Evolutionary conservation across 1,284 basidiomycete species (phyloP), one percentile per base, ranked within the genome.

Genomic region (Polyporus tsugae): DNA sequence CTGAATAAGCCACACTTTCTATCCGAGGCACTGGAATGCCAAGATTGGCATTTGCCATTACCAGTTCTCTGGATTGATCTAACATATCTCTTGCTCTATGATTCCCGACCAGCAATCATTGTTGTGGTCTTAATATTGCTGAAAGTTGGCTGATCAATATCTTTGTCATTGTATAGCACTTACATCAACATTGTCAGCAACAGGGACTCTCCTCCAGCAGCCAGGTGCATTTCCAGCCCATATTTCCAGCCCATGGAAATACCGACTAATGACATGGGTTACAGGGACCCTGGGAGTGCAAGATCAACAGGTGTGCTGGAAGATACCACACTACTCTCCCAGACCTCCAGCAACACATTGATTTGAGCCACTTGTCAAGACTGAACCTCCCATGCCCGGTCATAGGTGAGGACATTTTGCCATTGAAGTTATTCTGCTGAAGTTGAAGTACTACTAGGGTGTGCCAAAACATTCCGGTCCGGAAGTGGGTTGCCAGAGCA

Each of bases 261-360:
- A 19, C n/a, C 15, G 36, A 38, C 58, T 60, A 6, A 13, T 22
- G 25, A n/a, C 15, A 17, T 55, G 15, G 9, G 19, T 63, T 25
- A 36, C 63, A 73, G 62, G 66, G 62, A 33, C 9, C 87, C 67
- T 71, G 64, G 57, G 62, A 72, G 25, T 77, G 76, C 66, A 59
- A 62, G 29, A 62, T 70, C 57, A 65, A 59, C 17, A 67, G 63
- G 35, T 77, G 76, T 62, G 64, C 74, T 36, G 73, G 66, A 22
- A 70, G 69, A 39, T 62, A 62, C n/a, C 74, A 76, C 53, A 49
- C 36, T 35, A 71, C 64, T 22, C 35, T 70, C 7, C 19, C 46
- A 52, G 74, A 73, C 19, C 67, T 77, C n/a, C 46, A 64, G 35
- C 41, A 69, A n/a, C 76, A 77, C 39, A 53, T 76, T 9, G 64